Conservation (phyloP, 345 rosid genomes). For the Mallotus nudiflorus region DNA sequence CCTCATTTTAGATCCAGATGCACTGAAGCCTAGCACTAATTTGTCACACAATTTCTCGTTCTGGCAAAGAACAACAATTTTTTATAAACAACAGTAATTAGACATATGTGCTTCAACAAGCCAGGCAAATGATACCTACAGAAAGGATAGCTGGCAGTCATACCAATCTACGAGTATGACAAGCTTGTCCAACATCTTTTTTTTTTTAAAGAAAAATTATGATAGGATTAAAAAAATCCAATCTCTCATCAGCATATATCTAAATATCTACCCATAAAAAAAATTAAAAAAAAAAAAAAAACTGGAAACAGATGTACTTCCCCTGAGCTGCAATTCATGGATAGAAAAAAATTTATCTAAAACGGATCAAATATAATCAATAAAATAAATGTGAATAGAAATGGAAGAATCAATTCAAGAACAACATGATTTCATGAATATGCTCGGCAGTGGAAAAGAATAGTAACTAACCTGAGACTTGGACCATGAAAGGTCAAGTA, state of each 20-base stretch:
- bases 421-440: background rate
- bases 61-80: background rate
- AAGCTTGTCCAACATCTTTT: background rate
- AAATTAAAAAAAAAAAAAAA: background rate
- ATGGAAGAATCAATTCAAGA: background rate
- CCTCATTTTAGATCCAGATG: background rate
- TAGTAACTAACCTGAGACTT: constrained; percentile 75
- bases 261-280: background rate
- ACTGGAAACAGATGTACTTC: background rate
- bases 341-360: background rate
- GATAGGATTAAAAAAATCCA: background rate
- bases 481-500: constrained; percentile 99
- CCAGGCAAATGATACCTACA: background rate
- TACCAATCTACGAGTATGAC: background rate
- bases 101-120: background rate
- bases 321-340: background rate
- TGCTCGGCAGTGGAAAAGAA: background rate
- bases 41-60: background rate
- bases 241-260: background rate
- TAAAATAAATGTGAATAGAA: background rate
- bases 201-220: background rate
- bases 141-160: background rate
- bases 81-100: background rate
- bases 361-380: background rate
- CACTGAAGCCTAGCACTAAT: background rate